A percentile compares a stretch with the other conserved stretches of the same genome.
Conservation (phyloP, 2,329 filamentous ascomycete species). For the Annulohypoxylon truncatum region DNA sequence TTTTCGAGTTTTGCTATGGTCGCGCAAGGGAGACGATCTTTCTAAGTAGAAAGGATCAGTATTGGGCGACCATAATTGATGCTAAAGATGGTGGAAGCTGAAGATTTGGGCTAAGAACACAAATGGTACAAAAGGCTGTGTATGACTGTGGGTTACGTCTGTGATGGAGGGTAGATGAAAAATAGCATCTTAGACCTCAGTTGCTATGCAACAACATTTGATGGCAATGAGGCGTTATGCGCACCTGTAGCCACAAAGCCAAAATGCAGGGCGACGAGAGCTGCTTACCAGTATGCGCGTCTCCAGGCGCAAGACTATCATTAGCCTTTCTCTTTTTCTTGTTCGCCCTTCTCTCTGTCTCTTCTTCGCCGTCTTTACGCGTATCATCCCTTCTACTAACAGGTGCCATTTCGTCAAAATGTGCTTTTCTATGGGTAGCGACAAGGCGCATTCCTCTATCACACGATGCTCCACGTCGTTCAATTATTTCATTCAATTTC, state of each 20-base stretch:
- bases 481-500: constrained; percentile 73
- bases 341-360: constrained; percentile 69
- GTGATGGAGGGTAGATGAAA: neutral
- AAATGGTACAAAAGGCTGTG: neutral
- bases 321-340: constrained; percentile 83
- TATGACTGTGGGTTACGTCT: neutral
- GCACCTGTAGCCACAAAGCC: neutral
- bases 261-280: neutral
- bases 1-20: constrained; percentile 63
- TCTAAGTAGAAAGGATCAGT: constrained; percentile 53
- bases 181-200: neutral
- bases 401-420: constrained; percentile 63
- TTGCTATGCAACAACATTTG: neutral
- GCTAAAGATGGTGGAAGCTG: neutral
- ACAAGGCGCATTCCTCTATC: constrained; percentile 80
- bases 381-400: constrained; percentile 63
- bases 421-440: constrained; percentile 72
- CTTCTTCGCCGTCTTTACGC: constrained; percentile 59
- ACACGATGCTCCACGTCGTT: constrained; percentile 74
- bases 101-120: neutral
- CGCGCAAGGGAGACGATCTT: constrained; percentile 65
- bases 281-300: constrained; percentile 53
- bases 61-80: constrained; percentile 1
- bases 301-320: constrained; percentile 67
- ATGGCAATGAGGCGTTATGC: neutral